These are phyloP conservation scores for Cicer pinnatifidum DNA, from an alignment of 306 rosid genomes.

Conservation along the genomic window DNA sequence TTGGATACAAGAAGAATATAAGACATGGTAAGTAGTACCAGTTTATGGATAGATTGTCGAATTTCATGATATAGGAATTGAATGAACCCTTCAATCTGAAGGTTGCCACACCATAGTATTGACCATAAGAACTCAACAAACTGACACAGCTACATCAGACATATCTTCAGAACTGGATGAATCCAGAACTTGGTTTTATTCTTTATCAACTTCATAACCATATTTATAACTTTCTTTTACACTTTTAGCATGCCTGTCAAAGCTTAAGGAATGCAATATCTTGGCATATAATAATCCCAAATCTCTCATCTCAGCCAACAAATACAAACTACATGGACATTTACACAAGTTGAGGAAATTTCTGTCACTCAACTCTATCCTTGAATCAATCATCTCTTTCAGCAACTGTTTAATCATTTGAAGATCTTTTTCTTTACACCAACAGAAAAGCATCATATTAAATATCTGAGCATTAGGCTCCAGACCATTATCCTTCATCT, in stretches of 20 bases:
- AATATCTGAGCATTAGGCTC: constrained; percentile 52
- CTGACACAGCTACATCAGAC: constrained; percentile 52
- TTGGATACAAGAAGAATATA: neutral
- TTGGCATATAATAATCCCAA: constrained; percentile 56
- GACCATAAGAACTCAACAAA: constrained; percentile 49
- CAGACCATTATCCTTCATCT: constrained; percentile 62
- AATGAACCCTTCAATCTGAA: constrained; percentile 26
- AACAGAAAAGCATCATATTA: constrained; percentile 54
- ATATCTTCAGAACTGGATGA: constrained; percentile 59
- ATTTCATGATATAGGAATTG: neutral
- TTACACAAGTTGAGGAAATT: constrained; percentile 53
- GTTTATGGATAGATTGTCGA: neutral
- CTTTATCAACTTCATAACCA: constrained; percentile 24
- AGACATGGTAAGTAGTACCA: constrained; percentile 24
- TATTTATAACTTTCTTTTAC: constrained; percentile 43
- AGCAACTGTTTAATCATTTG: constrained; percentile 51
- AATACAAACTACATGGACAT: constrained; percentile 36
- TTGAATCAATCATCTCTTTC: constrained; percentile 64
- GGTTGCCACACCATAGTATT: neutral
- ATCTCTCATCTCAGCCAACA: constrained; percentile 59
- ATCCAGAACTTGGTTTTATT: constrained; percentile 36
- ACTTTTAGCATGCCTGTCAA: constrained; percentile 17
- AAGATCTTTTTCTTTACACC: constrained; percentile 51
- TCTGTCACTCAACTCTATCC: constrained; percentile 49
- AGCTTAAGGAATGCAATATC: constrained; percentile 28